Conservation (phyloP, 176 grass and related monocot genomes). For the Poa pratensis region DNA sequence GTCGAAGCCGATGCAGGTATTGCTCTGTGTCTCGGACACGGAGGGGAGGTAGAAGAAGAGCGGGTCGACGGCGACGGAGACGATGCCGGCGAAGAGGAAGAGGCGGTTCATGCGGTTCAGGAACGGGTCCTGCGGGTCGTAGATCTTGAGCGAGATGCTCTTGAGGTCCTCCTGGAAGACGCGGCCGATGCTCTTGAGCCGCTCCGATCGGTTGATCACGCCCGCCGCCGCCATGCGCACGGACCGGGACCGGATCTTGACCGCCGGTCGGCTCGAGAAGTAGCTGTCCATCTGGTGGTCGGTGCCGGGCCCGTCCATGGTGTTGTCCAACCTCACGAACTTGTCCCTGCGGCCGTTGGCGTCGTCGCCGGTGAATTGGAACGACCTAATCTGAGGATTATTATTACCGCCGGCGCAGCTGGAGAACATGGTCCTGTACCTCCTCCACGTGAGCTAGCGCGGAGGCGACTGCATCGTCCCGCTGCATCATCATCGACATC, state of each 20-base stretch:
- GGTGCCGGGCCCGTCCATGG: constrained; percentile 45
- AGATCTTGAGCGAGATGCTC: constrained; percentile 64
- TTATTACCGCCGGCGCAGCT: constrained; percentile 42
- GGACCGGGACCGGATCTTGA: constrained; percentile 52
- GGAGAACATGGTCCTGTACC: constrained; percentile 42
- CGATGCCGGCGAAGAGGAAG: constrained; percentile 68
- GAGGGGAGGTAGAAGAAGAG: constrained; percentile 80
- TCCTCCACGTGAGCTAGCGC: neutral
- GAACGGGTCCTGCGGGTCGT: constrained; percentile 83
- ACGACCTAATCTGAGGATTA: neutral
- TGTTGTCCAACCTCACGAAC: constrained; percentile 71
- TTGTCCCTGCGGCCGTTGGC: constrained; percentile 55
- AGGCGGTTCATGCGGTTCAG: constrained; percentile 71
- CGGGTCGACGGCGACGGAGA: constrained; percentile 76
- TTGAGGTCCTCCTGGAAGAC: constrained; percentile 81
- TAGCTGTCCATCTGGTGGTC: constrained; percentile 63
- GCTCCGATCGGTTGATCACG: constrained; percentile 60
- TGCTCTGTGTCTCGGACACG: constrained; percentile 37
- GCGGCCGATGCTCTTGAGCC: constrained; percentile 62
- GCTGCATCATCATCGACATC: neutral
- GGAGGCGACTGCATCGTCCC: neutral
- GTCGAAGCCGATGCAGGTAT: constrained; percentile 78
- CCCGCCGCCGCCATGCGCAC: constrained; percentile 49
- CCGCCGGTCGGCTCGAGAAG: constrained; percentile 39
- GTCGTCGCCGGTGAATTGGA: constrained; percentile 56